Evolutionary conservation across 208 protist species (phyloP).

Genomic region (Trypanosoma cruzi): DNA sequence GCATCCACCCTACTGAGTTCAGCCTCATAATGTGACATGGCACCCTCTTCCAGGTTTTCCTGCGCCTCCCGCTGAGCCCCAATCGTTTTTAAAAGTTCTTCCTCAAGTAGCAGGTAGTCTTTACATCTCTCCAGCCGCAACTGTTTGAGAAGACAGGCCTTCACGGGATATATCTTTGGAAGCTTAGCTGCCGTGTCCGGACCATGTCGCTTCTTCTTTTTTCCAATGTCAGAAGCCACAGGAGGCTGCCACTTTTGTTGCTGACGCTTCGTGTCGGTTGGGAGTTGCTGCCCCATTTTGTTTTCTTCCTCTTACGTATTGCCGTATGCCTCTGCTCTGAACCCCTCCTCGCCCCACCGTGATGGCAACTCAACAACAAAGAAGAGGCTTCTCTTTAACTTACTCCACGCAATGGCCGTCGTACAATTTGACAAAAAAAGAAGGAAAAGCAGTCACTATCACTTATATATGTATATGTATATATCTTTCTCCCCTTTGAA

Average conservation of each 20-base stretch:
- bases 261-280: conserved; percentile 48
- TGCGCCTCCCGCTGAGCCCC: conserved; percentile 78
- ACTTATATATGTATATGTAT: no score
- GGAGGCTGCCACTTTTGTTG: conserved; percentile 96
- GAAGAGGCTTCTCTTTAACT: no score
- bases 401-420: no score
- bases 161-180: conserved; percentile 94
- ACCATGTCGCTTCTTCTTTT: conserved; percentile 88
- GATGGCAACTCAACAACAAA: no score
- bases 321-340: background rate
- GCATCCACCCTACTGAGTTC: conserved; percentile 98
- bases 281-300: conserved; percentile 75
- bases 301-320: conserved; percentile 2
- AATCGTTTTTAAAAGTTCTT: conserved; percentile 98
- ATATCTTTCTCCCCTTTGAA: no score
- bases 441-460: no score
- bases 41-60: conserved; percentile 79
- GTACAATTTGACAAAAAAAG: no score
- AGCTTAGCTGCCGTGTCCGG: conserved; percentile 77
- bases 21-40: conserved; percentile 90
- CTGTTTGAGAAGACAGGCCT: conserved; percentile 97
- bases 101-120: conserved; percentile 99
- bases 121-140: conserved; percentile 99
- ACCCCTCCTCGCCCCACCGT: conserved; percentile 3
- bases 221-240: conserved; percentile 93